A percentile compares a stretch with the other conserved stretches of the same genome.
Conservation (phyloP, 257 asterid species). For the Euphrasia confusa region DNA sequence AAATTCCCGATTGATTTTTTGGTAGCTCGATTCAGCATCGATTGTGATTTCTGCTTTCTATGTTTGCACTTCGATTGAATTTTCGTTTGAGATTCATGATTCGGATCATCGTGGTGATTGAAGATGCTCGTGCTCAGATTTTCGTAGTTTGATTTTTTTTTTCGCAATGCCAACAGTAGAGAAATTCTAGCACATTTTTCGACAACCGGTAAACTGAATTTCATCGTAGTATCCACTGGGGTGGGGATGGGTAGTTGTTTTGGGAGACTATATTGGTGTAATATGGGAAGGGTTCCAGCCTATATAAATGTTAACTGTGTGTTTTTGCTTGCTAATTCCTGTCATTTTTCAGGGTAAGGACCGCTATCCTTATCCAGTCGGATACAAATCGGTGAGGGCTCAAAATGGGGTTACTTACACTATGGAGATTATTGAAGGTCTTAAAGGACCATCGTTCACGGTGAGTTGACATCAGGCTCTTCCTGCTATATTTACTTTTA, state of each 20-base stretch:
- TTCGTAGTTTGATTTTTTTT: neutral
- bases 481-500: conserved; percentile 6
- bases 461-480: conserved; percentile 38
- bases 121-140: neutral
- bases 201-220: neutral
- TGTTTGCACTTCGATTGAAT: neutral
- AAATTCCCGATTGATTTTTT: neutral
- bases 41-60: neutral
- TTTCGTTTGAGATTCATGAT: neutral
- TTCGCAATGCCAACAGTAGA: conserved; percentile 1
- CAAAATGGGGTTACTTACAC: conserved; percentile 66
- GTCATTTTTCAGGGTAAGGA: conserved; percentile 71
- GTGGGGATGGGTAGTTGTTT: conserved; percentile 10
- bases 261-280: neutral
- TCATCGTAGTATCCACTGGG: neutral
- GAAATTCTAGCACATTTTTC: conserved; percentile 3
- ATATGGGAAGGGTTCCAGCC: conserved; percentile 19
- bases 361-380: conserved; percentile 93
- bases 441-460: conserved; percentile 76
- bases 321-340: conserved; percentile 20
- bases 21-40: neutral
- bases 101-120: neutral
- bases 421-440: conserved; percentile 86
- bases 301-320: conserved; percentile 20
- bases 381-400: conserved; percentile 67